Percentiles rank a stretch among this genome's conserved stretches.
Conservation (phyloP, 2,329 filamentous ascomycete species). For the Aspergillus pseudonomiae region DNA sequence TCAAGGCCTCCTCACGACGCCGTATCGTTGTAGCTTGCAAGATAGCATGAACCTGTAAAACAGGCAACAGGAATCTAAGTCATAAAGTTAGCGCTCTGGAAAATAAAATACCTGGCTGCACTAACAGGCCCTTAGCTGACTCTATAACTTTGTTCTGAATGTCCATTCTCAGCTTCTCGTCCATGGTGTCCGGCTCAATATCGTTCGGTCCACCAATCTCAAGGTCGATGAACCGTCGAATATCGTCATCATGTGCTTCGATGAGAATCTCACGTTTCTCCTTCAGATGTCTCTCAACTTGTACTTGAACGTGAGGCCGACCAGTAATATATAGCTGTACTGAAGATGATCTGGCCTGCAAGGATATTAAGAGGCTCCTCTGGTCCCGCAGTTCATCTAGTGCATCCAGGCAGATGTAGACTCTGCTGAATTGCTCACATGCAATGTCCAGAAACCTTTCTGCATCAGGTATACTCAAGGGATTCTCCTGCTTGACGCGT, state of each 20-base stretch:
- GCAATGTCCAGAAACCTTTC: not conserved
- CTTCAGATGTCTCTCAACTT: no score
- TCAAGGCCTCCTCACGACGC: conserved; percentile 3
- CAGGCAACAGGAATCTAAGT: conserved; percentile 8
- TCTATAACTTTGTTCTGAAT: not conserved
- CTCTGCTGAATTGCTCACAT: not conserved
- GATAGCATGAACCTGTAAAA: conserved; percentile 5
- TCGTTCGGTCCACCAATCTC: conserved; percentile 13
- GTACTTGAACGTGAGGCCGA: no score
- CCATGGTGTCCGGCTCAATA: conserved; percentile 7
- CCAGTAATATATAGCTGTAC: not conserved
- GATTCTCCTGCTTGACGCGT: no score
- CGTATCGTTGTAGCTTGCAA: conserved; percentile 5
- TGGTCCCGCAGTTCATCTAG: conserved; percentile 3
- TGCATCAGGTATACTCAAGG: no score
- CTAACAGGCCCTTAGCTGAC: conserved; percentile 6
- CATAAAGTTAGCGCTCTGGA: no score
- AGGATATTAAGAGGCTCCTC: not conserved
- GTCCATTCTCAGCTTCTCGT: not conserved
- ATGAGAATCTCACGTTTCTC: not conserved
- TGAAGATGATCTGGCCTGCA: not conserved
- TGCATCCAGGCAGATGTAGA: conserved; percentile 8
- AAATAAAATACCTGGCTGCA: not conserved
- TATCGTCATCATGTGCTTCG: conserved; percentile 6
- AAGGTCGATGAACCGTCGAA: not conserved